Conservation (phyloP, 768 basidiomycete species). For the Suillus alpinus region DNA sequence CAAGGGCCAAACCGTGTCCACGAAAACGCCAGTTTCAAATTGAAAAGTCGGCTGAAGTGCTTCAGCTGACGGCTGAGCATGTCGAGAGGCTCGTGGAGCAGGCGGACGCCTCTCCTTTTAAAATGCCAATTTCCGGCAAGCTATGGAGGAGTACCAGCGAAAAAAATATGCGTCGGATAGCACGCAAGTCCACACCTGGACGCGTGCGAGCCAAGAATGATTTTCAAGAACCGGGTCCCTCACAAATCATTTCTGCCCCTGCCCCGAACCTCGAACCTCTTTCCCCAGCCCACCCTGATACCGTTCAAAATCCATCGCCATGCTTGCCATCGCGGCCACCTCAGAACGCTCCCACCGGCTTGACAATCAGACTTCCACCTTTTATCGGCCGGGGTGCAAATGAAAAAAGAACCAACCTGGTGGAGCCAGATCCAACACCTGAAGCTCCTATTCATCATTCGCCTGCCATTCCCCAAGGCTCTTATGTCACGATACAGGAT, state of each 20-base stretch:
- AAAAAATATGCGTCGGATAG: neutral
- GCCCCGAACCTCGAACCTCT: neutral
- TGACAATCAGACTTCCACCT: neutral
- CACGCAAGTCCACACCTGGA: neutral
- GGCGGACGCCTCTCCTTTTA: neutral
- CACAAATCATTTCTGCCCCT: neutral
- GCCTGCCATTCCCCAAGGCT: neutral
- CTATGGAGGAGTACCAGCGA: neutral
- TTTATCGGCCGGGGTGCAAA: neutral
- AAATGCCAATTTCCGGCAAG: neutral
- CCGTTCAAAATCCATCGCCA: neutral
- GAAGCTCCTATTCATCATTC: neutral
- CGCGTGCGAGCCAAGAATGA: neutral
- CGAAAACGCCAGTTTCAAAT: conserved; percentile 5
- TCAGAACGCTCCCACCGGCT: neutral
- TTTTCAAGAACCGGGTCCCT: neutral
- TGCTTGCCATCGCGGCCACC: neutral
- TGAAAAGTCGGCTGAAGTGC: conserved; percentile 2
- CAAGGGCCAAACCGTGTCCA: conserved; percentile 4
- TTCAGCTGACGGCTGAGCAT: neutral
- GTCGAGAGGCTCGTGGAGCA: conserved; percentile 1
- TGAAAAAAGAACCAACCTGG: neutral
- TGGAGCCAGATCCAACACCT: neutral
- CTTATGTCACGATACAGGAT: neutral
- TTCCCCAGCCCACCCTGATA: neutral